Base-by-base conservation (phyloP, 106 monocot genomes). In the Dactylorhiza incarnata region DNA sequence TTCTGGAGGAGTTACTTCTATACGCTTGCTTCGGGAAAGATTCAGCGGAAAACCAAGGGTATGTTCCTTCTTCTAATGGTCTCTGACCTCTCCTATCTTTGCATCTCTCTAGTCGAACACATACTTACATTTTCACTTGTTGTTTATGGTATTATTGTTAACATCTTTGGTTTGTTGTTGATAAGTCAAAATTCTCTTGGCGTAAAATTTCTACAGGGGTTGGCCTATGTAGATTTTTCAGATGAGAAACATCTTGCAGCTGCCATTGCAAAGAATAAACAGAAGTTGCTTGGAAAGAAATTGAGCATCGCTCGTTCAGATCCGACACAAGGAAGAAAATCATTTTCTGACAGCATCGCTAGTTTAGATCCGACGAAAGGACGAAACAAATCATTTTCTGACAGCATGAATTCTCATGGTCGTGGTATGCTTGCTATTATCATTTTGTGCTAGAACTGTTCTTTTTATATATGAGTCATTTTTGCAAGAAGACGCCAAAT, bases 191-290 rank as follows among this genome's bases (percentile, higher is more conserved):
- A n/a, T 69, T 49, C 22, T 16, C 26, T 49, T 67, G 15, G 68
- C 77, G 13, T 74, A 11, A 48, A 67, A 65, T 68, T 78, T 26
- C 24, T 76, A 48, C 75, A 97, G 97, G 97, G 97, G 6, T 83
- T 91, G 45, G 97, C 97, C 23, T 97, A 97, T 78, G 89, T 97
- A 11, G 97, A 97, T 74, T 97, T 97, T 82, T 77, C 82, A 46
- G 89, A 89, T 75, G 86, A 94, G 73, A 82, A 91, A 51, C 97
- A 91, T 81, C 87, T 97, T 71, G 61, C 82, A 56, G 66, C 84
- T 71, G 97, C 91, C 15, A 78, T 94, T 77, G 70, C 77, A 37
- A 97, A 87, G 83, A 97, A 89, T 82, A 97, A 75, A 77, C 80
- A 86, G 58, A 87, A 73, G 63, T 24, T 97, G 75, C 94, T 89